Percentiles rank a stretch among this genome's conserved stretches.
These are phyloP conservation scores for Lachancea sp. DNA, from an alignment of 805 yeast genomes.

Conservation along the genomic window DNA sequence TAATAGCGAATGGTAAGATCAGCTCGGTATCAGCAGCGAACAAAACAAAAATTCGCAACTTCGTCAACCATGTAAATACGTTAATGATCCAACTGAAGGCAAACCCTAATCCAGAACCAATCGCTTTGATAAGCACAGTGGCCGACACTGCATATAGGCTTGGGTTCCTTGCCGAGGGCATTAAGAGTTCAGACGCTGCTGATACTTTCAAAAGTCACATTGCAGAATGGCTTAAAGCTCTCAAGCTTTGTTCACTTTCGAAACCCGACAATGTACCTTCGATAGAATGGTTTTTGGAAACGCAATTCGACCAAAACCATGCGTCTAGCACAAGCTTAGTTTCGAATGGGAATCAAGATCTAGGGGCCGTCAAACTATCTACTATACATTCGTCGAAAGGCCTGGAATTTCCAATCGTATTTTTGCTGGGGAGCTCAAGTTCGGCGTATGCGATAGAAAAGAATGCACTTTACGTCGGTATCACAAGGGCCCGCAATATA, in stretches of 20 bases:
- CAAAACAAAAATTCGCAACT: slow-evolving; percentile 25
- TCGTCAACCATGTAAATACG: slow-evolving; percentile 20
- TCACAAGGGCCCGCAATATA: slow-evolving; percentile 51
- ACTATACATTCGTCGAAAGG: slow-evolving; percentile 76
- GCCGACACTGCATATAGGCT: slow-evolving; percentile 31
- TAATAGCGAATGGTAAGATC: slow-evolving; percentile 10
- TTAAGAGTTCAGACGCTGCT: slow-evolving; percentile 24
- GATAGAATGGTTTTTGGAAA: slow-evolving; percentile 31
- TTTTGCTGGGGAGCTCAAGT: slow-evolving; percentile 33
- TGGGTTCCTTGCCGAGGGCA: slow-evolving; percentile 24
- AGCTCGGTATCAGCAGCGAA: slow-evolving; percentile 16
- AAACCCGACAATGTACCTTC: slow-evolving; percentile 24
- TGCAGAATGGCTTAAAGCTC: slow-evolving; percentile 32
- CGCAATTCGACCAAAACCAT: slow-evolving; percentile 25
- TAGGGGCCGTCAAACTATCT: slow-evolving; percentile 44
- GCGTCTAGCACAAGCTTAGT: slow-evolving; percentile 8
- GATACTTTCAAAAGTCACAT: slow-evolving; percentile 26
- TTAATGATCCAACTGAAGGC: slow-evolving; percentile 11
- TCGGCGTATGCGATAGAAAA: slow-evolving; percentile 26
- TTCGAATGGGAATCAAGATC: background rate
- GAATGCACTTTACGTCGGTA: slow-evolving; percentile 54
- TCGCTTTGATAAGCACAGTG: slow-evolving; percentile 32
- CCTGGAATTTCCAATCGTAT: slow-evolving; percentile 63
- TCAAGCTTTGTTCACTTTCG: slow-evolving; percentile 26
- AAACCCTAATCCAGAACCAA: slow-evolving; percentile 28